These are phyloP conservation scores for Saccharomyces paradoxus DNA, from an alignment of 805 yeast species.

Conservation along the genomic window DNA sequence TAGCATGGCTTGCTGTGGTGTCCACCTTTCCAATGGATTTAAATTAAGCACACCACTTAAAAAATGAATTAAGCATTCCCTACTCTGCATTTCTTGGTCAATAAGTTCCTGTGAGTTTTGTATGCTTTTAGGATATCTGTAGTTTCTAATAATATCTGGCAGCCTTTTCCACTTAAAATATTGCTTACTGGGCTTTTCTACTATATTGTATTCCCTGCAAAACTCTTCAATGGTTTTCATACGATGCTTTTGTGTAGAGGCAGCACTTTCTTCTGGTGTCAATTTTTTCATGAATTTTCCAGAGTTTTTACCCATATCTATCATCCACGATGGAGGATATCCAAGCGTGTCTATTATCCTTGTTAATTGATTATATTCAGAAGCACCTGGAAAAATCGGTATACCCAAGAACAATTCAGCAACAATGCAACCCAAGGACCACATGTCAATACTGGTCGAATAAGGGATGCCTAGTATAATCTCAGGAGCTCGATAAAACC, in stretches of 20 bases:
- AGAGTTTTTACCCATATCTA: conserved; percentile 87
- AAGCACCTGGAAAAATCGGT: conserved; percentile 90
- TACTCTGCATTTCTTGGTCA: conserved; percentile 66
- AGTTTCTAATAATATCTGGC: conserved; percentile 67
- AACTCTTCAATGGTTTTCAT: conserved; percentile 46
- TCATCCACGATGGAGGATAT: conserved; percentile 90
- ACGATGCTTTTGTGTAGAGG: conserved; percentile 19
- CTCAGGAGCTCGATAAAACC: conserved; percentile 93
- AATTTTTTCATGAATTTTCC: conserved; percentile 40
- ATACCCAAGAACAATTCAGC: conserved; percentile 86
- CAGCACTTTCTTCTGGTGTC: background rate
- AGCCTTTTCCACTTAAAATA: conserved; percentile 64
- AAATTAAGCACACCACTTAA: conserved; percentile 66
- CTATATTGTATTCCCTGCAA: conserved; percentile 20
- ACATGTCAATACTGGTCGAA: conserved; percentile 88
- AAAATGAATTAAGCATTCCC: conserved; percentile 69
- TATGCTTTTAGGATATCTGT: conserved; percentile 58
- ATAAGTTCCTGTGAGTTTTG: conserved; percentile 30
- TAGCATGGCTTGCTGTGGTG: conserved; percentile 87
- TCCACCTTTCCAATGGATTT: conserved; percentile 91
- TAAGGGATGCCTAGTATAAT: conserved; percentile 87
- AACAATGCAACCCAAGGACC: conserved; percentile 92
- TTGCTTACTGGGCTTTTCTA: conserved; percentile 75
- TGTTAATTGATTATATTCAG: conserved; percentile 83
- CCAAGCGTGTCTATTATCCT: conserved; percentile 80